Percentiles rank a stretch among this genome's conserved stretches.
Evolutionary conservation across 2,329 filamentous ascomycete species (phyloP).

Genomic region (Colletotrichum caudatum): DNA sequence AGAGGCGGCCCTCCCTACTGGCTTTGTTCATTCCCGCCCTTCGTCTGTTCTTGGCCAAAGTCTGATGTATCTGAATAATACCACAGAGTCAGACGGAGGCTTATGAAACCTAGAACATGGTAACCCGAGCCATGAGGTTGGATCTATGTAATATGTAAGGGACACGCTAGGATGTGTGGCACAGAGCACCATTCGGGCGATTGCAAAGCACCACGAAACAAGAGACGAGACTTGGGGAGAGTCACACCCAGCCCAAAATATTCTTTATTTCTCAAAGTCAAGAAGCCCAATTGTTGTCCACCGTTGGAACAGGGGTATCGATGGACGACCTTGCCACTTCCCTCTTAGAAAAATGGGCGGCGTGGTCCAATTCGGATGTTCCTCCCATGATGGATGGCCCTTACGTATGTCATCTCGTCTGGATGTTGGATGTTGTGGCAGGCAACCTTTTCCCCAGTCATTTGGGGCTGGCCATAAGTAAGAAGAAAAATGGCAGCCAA

Average conservation of each 20-base stretch:
- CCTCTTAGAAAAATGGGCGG: slow-evolving; percentile 17
- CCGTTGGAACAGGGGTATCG: slow-evolving; percentile 17
- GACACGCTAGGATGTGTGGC: slow-evolving; percentile 26
- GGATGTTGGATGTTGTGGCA: slow-evolving; percentile 34
- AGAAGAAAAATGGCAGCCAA: slow-evolving; percentile 4
- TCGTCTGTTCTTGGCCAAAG: slow-evolving; percentile 30
- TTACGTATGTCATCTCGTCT: slow-evolving; percentile 38
- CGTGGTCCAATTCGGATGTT: slow-evolving; percentile 32
- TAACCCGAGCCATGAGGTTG: slow-evolving; percentile 21
- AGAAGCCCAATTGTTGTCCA: slow-evolving; percentile 1
- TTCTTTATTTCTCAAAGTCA: slow-evolving; percentile 10
- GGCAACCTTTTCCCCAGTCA: slow-evolving; percentile 27
- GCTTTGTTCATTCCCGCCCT: slow-evolving; percentile 19
- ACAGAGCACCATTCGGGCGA: slow-evolving; percentile 29
- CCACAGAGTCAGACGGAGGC: slow-evolving; percentile 5
- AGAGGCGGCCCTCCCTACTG: slow-evolving; percentile 5
- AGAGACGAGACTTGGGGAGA: slow-evolving; percentile 32
- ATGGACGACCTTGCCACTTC: slow-evolving; percentile 29
- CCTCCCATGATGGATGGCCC: slow-evolving; percentile 24
- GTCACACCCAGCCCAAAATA: slow-evolving; percentile 15
- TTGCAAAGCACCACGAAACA: slow-evolving; percentile 32
- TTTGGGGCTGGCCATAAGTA: slow-evolving; percentile 14
- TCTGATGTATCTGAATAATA: slow-evolving; percentile 11
- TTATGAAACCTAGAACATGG: slow-evolving; percentile 35
- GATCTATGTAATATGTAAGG: slow-evolving; percentile 22